A percentile compares a stretch with the other conserved stretches of the same genome.
phyloP scores from a whole-genome alignment of 306 rosid species.

The Corylus heterophylla region DNA sequence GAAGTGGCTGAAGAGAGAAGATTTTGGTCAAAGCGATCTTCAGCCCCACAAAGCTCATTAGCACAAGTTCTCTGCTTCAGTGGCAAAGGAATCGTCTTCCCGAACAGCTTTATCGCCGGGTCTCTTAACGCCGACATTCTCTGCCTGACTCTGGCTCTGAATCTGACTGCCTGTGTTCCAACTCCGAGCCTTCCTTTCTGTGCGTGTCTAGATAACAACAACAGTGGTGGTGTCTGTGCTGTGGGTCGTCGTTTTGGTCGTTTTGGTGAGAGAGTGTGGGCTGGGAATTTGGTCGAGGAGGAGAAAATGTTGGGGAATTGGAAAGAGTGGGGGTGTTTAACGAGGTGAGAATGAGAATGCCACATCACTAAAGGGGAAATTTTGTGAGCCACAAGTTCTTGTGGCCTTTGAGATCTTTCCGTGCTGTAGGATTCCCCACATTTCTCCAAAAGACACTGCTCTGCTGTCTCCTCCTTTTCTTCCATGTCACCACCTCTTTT shows the following conservation, averaged over 20 bases:
- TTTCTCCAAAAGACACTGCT: slow-evolving; percentile 63
- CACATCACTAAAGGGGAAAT: slow-evolving; percentile 51
- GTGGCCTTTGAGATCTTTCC: slow-evolving; percentile 74
- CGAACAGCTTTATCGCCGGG: slow-evolving; percentile 70
- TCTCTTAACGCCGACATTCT: slow-evolving; percentile 68
- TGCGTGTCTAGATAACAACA: neutral
- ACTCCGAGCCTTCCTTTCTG: slow-evolving; percentile 9
- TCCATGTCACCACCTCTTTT: slow-evolving; percentile 44
- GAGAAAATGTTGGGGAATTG: neutral
- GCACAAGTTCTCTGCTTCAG: slow-evolving; percentile 17
- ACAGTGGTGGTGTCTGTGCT: neutral
- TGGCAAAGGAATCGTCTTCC: slow-evolving; percentile 68
- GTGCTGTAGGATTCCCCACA: slow-evolving; percentile 72
- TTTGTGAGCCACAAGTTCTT: slow-evolving; percentile 83
- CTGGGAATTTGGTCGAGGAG: slow-evolving; percentile 1
- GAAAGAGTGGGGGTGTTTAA: slow-evolving; percentile 20
- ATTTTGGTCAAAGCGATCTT: slow-evolving; percentile 18
- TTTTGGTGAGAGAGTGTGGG: slow-evolving; percentile 19
- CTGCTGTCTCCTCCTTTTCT: slow-evolving; percentile 39
- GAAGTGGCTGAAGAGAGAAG: slow-evolving; percentile 36
- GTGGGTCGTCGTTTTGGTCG: slow-evolving; percentile 5
- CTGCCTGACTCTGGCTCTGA: neutral
- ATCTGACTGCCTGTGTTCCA: neutral
- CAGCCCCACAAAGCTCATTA: slow-evolving; percentile 24
- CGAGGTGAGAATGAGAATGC: slow-evolving; percentile 39